A percentile compares a stretch with the other conserved stretches of the same genome.
phyloP scores from a whole-genome alignment of 331 rosid genomes.

The Stylosanthes scabra region DNA sequence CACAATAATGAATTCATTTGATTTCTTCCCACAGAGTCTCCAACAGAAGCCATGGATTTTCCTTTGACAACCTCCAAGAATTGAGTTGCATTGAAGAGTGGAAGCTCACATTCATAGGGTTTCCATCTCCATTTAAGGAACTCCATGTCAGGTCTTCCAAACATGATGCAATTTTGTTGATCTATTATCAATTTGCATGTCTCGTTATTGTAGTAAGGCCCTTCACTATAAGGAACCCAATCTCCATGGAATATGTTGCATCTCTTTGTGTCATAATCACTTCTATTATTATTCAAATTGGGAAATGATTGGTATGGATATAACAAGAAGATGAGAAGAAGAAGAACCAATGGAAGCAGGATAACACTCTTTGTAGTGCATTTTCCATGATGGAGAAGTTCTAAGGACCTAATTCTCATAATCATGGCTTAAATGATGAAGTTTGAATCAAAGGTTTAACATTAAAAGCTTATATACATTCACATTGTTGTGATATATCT shows the following conservation, averaged over 20 bases:
- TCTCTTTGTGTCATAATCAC: conserved; percentile 9
- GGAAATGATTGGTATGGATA: conserved; percentile 37
- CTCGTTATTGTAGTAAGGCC: conserved; percentile 64
- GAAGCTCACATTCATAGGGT: conserved; percentile 74
- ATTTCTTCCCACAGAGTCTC: conserved; percentile 82
- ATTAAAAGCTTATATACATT: neutral
- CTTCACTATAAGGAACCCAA: conserved; percentile 62
- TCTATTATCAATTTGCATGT: conserved; percentile 59
- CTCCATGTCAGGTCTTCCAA: conserved; percentile 66
- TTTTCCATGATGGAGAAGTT: conserved; percentile 41
- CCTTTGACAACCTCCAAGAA: conserved; percentile 67
- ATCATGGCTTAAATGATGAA: conserved; percentile 55
- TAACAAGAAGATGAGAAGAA: conserved; percentile 42
- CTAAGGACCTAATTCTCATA: conserved; percentile 51
- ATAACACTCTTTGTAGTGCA: conserved; percentile 35
- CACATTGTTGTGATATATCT: neutral
- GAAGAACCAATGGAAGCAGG: conserved; percentile 45
- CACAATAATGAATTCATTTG: conserved; percentile 84
- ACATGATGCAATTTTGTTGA: conserved; percentile 70
- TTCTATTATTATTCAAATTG: conserved; percentile 18
- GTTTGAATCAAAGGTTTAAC: conserved; percentile 1
- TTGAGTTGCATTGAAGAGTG: conserved; percentile 65
- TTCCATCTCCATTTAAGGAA: conserved; percentile 81
- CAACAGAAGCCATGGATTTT: conserved; percentile 78
- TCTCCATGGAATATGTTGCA: conserved; percentile 66